Conservation (phyloP, 305 asterid genomes). For the Solanum hybrid region DNA sequence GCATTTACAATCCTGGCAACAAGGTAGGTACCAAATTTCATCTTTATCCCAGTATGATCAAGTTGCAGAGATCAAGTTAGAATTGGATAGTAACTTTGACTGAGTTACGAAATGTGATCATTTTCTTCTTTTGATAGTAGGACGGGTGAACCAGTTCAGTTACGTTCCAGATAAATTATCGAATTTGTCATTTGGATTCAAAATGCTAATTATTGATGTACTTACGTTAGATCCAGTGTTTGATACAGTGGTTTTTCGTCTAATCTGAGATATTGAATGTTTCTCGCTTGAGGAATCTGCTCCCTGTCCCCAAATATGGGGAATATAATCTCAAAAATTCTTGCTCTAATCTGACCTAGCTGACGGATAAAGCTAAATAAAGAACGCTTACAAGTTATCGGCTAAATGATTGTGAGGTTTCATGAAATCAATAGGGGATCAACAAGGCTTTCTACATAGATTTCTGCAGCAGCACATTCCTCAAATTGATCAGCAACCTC, state of each 20-base stretch:
- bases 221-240: no score
- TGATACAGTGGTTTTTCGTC: no score
- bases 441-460: background rate
- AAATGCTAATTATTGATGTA: no score
- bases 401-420: background rate
- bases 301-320: no score
- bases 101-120: background rate
- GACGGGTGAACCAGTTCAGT: no score
- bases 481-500: background rate
- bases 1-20: background rate
- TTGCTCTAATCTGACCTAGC: no score
- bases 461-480: background rate
- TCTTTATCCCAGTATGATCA: background rate
- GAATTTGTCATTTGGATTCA: background rate
- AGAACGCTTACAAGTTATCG: no score
- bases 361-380: no score
- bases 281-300: background rate
- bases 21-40: no score
- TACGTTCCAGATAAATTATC: no score
- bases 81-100: background rate
- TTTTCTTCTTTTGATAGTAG: background rate
- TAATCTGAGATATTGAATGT: no score
- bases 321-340: no score
- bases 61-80: background rate
- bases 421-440: background rate